These are phyloP conservation scores for Aspergillus vadensis DNA, from an alignment of 2,329 filamentous ascomycete species.

Conservation along the genomic window DNA sequence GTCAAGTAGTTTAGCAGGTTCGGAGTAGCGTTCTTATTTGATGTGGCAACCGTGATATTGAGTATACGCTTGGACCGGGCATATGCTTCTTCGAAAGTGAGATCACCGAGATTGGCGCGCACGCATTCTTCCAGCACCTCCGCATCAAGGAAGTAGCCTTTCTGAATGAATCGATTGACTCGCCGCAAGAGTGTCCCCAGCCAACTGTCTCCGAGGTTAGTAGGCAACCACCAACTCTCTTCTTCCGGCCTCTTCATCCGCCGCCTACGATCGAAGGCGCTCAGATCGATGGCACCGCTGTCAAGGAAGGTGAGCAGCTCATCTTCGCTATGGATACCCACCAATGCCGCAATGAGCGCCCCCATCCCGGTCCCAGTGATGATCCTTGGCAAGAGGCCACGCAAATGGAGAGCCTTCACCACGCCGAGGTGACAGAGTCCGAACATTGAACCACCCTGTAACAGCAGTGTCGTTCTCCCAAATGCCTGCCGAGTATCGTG, in stretches of 20 bases:
- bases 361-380: slow-evolving; percentile 90
- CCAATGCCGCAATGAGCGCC: slow-evolving; percentile 82
- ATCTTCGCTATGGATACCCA: slow-evolving; percentile 83
- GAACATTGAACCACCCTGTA: slow-evolving; percentile 90
- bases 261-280: slow-evolving; percentile 65
- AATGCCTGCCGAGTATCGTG: slow-evolving; percentile 87
- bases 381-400: slow-evolving; percentile 80
- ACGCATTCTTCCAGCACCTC: slow-evolving; percentile 81
- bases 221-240: slow-evolving; percentile 14
- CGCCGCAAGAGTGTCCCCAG: slow-evolving; percentile 66
- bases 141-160: slow-evolving; percentile 83
- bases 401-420: slow-evolving; percentile 80
- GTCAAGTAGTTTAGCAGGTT: slow-evolving; percentile 90
- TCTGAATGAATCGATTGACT: slow-evolving; percentile 66
- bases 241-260: slow-evolving; percentile 20
- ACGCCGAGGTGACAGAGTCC: slow-evolving; percentile 88
- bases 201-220: slow-evolving; percentile 42
- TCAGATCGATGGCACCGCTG: slow-evolving; percentile 79
- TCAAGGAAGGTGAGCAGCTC: slow-evolving; percentile 76
- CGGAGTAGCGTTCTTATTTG: slow-evolving; percentile 72
- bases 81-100: slow-evolving; percentile 94
- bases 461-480: slow-evolving; percentile 78
- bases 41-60: slow-evolving; percentile 86
- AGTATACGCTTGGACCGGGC: slow-evolving; percentile 79
- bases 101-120: slow-evolving; percentile 78